A percentile compares a stretch with the other conserved stretches of the same genome.
These are phyloP conservation scores for Eucalyptus tenuipes DNA, from an alignment of 345 rosid genomes.

Conservation along the genomic window DNA sequence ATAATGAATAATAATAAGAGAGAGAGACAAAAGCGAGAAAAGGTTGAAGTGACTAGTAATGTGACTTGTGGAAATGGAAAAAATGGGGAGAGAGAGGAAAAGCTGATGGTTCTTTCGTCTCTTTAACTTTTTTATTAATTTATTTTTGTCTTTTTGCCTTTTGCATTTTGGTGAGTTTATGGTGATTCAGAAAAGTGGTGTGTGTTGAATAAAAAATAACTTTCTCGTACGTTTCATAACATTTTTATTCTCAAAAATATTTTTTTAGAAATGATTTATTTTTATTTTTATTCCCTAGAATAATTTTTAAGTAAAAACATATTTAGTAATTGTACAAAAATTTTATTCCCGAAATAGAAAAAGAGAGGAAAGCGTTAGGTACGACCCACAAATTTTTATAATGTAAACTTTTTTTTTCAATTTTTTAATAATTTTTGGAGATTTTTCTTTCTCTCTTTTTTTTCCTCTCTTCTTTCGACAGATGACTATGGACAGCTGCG, in stretches of 20 bases:
- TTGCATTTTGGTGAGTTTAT: neutral
- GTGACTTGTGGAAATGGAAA: neutral
- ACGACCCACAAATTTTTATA: rapidly evolving
- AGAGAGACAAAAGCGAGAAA: slow-evolving; percentile 4
- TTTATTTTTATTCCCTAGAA: too few relatives aligned
- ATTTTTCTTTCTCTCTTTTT: too few relatives aligned
- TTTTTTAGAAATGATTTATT: too few relatives aligned
- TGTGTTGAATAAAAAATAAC: neutral
- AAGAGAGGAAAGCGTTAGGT: rapidly evolving
- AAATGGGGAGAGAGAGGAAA: neutral
- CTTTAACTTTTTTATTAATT: neutral
- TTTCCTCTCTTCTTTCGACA: rapidly evolving
- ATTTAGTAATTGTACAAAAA: too few relatives aligned
- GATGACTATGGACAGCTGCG: rapidly evolving
- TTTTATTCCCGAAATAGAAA: too few relatives aligned
- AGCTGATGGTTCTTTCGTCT: neutral
- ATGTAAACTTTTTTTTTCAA: too few relatives aligned
- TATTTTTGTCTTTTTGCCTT: neutral
- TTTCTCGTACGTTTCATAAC: neutral
- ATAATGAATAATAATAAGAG: neutral
- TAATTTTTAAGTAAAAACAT: too few relatives aligned
- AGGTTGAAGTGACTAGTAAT: neutral
- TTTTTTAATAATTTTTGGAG: too few relatives aligned
- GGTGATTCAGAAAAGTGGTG: neutral
- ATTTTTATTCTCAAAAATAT: too few relatives aligned